These are phyloP conservation scores for Amanita exitialis DNA, from an alignment of 768 basidiomycete species.

Conservation along the genomic window DNA sequence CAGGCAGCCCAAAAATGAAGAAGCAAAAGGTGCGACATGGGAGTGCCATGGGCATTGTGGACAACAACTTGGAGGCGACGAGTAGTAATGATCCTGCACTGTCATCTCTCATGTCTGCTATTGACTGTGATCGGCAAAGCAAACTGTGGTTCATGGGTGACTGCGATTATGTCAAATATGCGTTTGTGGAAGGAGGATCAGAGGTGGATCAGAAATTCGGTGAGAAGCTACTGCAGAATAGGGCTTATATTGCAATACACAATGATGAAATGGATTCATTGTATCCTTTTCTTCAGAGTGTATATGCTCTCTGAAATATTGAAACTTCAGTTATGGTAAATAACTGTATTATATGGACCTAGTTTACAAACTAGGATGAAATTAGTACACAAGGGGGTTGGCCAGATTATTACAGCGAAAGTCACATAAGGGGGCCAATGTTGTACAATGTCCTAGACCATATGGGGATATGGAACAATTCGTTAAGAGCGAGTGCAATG, in stretches of 20 bases:
- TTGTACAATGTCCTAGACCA: too few relatives aligned
- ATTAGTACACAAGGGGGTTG: too few relatives aligned
- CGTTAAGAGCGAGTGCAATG: too few relatives aligned
- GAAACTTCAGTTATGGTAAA: too few relatives aligned
- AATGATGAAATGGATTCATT: slow-evolving; percentile 1
- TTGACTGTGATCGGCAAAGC: not conserved
- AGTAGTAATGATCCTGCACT: not conserved
- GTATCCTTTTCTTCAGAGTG: too few relatives aligned
- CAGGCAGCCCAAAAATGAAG: not conserved
- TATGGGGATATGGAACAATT: too few relatives aligned
- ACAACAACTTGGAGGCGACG: slow-evolving; percentile 1
- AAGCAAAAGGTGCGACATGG: slow-evolving; percentile 1
- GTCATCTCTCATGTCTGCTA: slow-evolving; percentile 1
- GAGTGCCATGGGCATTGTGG: not conserved
- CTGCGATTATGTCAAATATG: not conserved
- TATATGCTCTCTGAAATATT: too few relatives aligned
- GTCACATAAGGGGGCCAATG: too few relatives aligned
- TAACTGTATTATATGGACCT: too few relatives aligned
- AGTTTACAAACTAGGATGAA: too few relatives aligned
- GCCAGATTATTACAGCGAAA: too few relatives aligned
- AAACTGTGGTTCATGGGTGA: slow-evolving; percentile 4
- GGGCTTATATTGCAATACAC: slow-evolving; percentile 2
- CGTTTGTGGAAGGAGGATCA: not conserved
- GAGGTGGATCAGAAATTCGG: slow-evolving; percentile 2
- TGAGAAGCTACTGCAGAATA: slow-evolving; percentile 5